Percentiles rank a stretch among this genome's conserved stretches.
Evolutionary conservation across 2,329 filamentous ascomycete genomes (phyloP).

Genomic region (Sporothrix protearum): DNA sequence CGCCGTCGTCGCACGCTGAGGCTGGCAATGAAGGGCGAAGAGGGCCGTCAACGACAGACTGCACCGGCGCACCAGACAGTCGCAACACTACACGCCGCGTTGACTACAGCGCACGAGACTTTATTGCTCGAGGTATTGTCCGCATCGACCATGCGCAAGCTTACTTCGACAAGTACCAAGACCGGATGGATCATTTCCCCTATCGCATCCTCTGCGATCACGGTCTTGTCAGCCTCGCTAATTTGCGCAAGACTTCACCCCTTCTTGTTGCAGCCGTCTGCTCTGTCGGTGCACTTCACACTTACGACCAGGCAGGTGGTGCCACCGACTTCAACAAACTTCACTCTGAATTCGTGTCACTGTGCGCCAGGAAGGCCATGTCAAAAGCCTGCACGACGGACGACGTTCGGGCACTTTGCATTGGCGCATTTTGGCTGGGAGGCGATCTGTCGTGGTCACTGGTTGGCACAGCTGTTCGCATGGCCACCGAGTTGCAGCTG

Average conservation of each 20-base stretch:
- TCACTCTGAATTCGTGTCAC: not conserved
- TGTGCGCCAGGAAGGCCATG: not conserved
- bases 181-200: conserved; percentile 21
- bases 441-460: conserved; percentile 20
- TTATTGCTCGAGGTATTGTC: not conserved
- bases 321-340: not conserved
- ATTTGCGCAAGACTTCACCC: conserved; percentile 5
- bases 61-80: not conserved
- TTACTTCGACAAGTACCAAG: conserved; percentile 19
- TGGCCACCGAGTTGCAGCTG: conserved; percentile 15
- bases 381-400: conserved; percentile 10
- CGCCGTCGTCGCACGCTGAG: not conserved
- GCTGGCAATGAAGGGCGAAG: not conserved
- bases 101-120: not conserved
- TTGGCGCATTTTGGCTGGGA: conserved; percentile 22
- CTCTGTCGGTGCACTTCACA: conserved; percentile 21
- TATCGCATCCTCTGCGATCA: conserved; percentile 19
- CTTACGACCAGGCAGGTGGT: not conserved
- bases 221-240: not conserved
- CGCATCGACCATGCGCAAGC: not conserved
- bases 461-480: conserved; percentile 11
- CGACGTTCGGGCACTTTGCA: conserved; percentile 20
- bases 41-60: not conserved
- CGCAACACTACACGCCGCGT: not conserved
- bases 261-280: conserved; percentile 15